Base-by-base conservation (phyloP, 2,329 filamentous ascomycete genomes). In the Diaporthe capsici region DNA sequence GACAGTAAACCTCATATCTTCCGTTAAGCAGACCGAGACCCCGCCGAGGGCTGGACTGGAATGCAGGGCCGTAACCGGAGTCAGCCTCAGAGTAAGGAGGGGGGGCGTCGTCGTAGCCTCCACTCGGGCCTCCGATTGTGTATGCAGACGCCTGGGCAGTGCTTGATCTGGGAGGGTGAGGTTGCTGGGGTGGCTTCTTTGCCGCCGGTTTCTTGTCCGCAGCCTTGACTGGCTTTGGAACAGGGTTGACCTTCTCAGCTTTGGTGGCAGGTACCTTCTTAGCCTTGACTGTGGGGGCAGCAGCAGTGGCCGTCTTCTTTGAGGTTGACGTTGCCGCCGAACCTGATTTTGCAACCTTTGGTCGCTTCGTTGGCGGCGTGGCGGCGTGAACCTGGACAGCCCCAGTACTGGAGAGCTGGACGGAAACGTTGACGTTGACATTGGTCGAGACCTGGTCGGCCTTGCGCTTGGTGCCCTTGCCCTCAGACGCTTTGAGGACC, bases 11-110 rank as follows among this genome's bases (percentile, higher is more conserved):
- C 5, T 80, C 77, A 79, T 90, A 90, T 4, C 82, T 80, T 12
- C 88, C 87, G 67, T 88, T 88, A 20, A 90, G 78, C 3, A 84
- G 79, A 2, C 84, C 83, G 0, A 87, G 79, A n/a, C 49, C 17
- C 3, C 44, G 49, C 44, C 42, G 49, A 25, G 60, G 61, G 20
- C 28, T 68, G 3, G 53, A 51, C 1, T 83, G 80, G 25, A 10
- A 47, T 20, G n/a, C 31, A 39, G 53, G 49, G 77, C 79, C 71
- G n/a, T 76, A 75, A 28, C 76, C 72, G 55, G 76, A 68, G 53
- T 77, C 71, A 31, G 71, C 63, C 28, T 79, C 77, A 20, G 80
- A 77, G 75, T 79, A 73, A 34, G 73, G 67, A 44, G 57, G 49
- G 31, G 71, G 68, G 0, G n/a, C 70, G 22, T 73, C 70, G 15